Evolutionary conservation across 2,329 filamentous ascomycete species (phyloP).

Genomic region (Amylocarpus encephaloides): DNA sequence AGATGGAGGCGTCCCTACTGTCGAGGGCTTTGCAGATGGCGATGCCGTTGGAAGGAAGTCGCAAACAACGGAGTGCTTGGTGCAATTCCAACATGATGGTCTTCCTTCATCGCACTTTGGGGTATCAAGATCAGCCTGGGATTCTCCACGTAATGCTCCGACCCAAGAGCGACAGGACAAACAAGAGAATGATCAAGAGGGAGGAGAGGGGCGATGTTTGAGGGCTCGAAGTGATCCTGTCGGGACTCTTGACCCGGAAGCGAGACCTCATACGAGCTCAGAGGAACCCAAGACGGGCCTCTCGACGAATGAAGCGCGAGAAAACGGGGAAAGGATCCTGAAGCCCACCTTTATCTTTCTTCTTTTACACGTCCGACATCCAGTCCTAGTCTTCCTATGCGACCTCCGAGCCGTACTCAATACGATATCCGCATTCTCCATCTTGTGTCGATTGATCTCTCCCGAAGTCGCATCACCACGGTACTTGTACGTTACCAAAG

Average conservation of each 20-base stretch:
- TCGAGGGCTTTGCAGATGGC: background rate
- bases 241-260: background rate
- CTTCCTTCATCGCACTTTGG: conserved; percentile 35
- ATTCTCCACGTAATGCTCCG: background rate
- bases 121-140: background rate
- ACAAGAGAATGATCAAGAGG: background rate
- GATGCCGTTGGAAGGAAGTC: conserved; percentile 23
- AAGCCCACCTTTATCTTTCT: conserved; percentile 5
- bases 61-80: conserved; percentile 34
- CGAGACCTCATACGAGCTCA: background rate
- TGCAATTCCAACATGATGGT: conserved; percentile 35
- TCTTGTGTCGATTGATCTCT: background rate
- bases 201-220: background rate
- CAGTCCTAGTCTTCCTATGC: conserved; percentile 3
- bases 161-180: background rate
- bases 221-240: background rate
- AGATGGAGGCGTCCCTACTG: background rate
- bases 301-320: background rate
- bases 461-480: no score
- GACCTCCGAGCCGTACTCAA: conserved; percentile 2
- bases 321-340: background rate
- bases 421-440: background rate
- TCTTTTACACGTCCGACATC: conserved; percentile 7
- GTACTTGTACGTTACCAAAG: no score
- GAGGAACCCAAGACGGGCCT: background rate